Percentiles rank a stretch among this genome's conserved stretches.
Evolutionary conservation across 495 filamentous ascomycete species (phyloP).

Genomic region (Penicillium steckii): DNA sequence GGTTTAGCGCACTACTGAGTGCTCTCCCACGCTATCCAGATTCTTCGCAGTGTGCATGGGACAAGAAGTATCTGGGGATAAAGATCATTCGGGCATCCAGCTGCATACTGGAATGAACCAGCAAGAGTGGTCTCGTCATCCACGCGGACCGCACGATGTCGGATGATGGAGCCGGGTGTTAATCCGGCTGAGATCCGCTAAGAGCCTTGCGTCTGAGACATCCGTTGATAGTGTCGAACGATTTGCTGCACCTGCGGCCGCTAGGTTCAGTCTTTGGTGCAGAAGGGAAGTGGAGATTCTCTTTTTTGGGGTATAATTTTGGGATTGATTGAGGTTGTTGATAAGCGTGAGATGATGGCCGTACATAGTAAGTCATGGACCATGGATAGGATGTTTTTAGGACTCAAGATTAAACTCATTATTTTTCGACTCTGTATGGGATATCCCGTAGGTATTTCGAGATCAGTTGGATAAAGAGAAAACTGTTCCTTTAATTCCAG

Average conservation of each 20-base stretch:
- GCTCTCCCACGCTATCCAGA: too few relatives aligned
- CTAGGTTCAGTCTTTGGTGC: conserved; percentile 2
- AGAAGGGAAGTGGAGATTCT: conserved; percentile 7
- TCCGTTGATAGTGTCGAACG: conserved; percentile 13
- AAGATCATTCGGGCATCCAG: neutral
- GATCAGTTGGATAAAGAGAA: neutral
- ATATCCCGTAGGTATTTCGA: neutral
- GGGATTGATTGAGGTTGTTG: neutral
- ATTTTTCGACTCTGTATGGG: neutral
- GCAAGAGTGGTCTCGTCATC: neutral
- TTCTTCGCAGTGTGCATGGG: neutral
- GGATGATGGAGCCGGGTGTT: conserved; percentile 11
- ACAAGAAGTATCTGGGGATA: neutral
- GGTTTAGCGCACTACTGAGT: too few relatives aligned
- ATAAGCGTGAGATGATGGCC: neutral
- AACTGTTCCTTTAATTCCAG: too few relatives aligned
- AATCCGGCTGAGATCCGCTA: conserved; percentile 17
- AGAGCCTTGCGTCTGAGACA: conserved; percentile 21
- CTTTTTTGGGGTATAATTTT: conserved; percentile 1
- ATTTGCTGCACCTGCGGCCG: conserved; percentile 14
- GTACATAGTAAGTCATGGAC: neutral
- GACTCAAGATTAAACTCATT: neutral
- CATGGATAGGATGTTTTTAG: neutral
- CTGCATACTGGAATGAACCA: neutral
- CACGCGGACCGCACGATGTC: conserved; percentile 12